Conservation (phyloP, 495 filamentous ascomycete species). For the Schizothecium vesticola region DNA sequence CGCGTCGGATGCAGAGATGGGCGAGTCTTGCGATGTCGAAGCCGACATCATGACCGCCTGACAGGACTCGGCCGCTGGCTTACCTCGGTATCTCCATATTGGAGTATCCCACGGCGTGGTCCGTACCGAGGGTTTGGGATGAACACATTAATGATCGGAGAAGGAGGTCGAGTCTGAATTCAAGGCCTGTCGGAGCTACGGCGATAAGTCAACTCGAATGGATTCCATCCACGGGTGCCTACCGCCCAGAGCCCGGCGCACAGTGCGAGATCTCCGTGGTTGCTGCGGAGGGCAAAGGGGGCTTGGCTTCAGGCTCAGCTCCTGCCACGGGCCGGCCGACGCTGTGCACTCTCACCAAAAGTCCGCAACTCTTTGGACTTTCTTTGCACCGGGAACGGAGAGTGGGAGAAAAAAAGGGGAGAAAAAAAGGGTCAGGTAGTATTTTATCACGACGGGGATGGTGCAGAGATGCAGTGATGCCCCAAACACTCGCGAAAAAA, state of each 20-base stretch:
- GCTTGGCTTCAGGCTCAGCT: background rate
- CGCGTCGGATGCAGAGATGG: no score
- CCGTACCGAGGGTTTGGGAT: background rate
- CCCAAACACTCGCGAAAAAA: background rate
- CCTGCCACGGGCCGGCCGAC: background rate
- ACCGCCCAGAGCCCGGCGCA: background rate
- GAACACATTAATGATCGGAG: no score
- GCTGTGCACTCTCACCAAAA: background rate
- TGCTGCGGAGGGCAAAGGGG: background rate
- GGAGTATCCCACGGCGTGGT: background rate
- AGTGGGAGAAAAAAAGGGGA: background rate
- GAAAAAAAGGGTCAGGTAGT: background rate
- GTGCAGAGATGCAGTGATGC: background rate
- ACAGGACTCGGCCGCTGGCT: background rate
- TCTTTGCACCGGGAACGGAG: background rate
- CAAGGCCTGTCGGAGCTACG: background rate
- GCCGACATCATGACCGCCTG: no score
- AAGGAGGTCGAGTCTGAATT: no score
- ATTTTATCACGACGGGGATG: background rate
- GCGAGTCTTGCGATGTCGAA: no score
- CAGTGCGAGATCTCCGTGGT: background rate
- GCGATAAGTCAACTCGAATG: background rate
- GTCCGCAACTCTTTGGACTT: no score
- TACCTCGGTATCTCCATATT: background rate
- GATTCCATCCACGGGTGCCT: background rate